Conservation (phyloP, 176 grass and related monocot species). For the Musa troglodytarum region DNA sequence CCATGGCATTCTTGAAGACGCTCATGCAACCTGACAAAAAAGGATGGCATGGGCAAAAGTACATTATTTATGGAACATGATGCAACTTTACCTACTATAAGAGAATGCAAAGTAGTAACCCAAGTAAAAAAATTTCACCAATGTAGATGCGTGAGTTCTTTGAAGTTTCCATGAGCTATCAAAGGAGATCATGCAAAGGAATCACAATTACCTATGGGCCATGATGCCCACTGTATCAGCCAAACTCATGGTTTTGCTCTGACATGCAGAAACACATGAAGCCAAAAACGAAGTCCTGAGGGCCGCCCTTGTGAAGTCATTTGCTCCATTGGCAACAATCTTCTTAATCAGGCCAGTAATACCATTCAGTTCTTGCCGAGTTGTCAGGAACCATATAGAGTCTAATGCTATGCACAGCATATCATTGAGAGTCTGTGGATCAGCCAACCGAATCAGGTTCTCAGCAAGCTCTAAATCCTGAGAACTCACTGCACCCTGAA, state of each 20-base stretch:
- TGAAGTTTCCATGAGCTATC: background rate
- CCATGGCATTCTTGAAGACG: slow-evolving; percentile 87
- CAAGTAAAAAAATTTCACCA: background rate
- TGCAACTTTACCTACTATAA: background rate
- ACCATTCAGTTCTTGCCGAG: slow-evolving; percentile 46
- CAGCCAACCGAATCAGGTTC: slow-evolving; percentile 45
- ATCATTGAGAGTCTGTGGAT: slow-evolving; percentile 73
- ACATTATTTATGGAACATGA: background rate
- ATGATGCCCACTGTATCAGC: slow-evolving; percentile 75
- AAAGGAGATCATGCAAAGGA: background rate
- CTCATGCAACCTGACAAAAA: slow-evolving; percentile 56
- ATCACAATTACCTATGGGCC: slow-evolving; percentile 59
- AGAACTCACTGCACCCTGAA: slow-evolving; percentile 64
- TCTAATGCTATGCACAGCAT: slow-evolving; percentile 72
- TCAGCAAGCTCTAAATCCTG: slow-evolving; percentile 58
- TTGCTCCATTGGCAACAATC: slow-evolving; percentile 62
- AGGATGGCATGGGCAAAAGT: slow-evolving; percentile 11
- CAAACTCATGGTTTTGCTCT: slow-evolving; percentile 56
- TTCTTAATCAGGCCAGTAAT: slow-evolving; percentile 68
- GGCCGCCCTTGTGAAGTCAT: slow-evolving; percentile 78
- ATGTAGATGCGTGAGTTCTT: slow-evolving; percentile 1
- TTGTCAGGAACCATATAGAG: slow-evolving; percentile 84
- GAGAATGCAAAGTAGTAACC: background rate
- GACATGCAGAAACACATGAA: slow-evolving; percentile 85
- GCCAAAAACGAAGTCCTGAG: slow-evolving; percentile 85